Evolutionary conservation across 305 asterid genomes (phyloP), one percentile per base, ranked within the genome.

Genomic region (Solanum hybrid): DNA sequence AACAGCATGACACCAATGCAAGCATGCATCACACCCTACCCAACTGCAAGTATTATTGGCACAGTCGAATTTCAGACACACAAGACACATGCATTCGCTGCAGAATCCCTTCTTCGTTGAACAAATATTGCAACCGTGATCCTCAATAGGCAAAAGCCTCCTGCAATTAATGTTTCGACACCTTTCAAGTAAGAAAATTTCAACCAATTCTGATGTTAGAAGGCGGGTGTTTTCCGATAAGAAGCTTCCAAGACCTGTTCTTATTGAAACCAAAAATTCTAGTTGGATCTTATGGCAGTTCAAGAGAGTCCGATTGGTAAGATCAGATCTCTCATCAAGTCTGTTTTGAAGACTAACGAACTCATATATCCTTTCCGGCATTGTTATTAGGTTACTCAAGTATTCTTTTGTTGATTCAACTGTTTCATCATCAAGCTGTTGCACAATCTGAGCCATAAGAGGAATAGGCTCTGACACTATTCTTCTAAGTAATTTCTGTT

Each of bases 11-110:
- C 99, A 31, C 99, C 99, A 97, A 79, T 97, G 99, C 0, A 98
- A 93, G 88, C 98, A 96, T 38, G 95, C 97, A 88, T 97, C 99
- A 84, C 98, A 96, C 9, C 98, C 99, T 11, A 96, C 99, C 99
- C 96, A 97, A 94, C 98, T 96, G 92, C 99, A 97, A 45, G 99
- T 97, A 90, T 96, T 94, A 90, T 78, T 93, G 31, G 99, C 98
- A 65, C 97, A 94, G 88, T 97, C 99, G 15, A 97, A 97, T 92
- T 96, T 96, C 84, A 95, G 90, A 91, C 99, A 97, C 4, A 96
- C 95, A 2, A 97, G 97, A 80, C 97, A 97, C 98, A 96, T 97
- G 93, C 99, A 97, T 89, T 96, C 98, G 10, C 98, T 95, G 93
- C 99, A 97, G 89, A 97, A 97, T 27, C 98, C 99, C 90, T 92